Evolutionary conservation across 2,329 filamentous ascomycete genomes (phyloP), one percentile per base, ranked within the genome.

Genomic region (Phialocephala subalpina): DNA sequence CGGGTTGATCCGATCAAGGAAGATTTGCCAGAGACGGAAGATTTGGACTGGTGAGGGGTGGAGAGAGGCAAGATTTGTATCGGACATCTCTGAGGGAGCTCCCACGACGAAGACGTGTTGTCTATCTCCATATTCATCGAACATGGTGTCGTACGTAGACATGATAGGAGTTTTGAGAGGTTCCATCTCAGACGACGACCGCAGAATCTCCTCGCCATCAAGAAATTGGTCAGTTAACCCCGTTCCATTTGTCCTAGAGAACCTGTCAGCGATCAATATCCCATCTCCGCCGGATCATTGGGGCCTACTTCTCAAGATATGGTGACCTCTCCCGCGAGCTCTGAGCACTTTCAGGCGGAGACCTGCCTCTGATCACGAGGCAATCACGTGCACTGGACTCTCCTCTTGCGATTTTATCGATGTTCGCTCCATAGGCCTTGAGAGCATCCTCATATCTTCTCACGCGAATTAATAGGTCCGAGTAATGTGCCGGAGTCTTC

Each of bases 1-100:
- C 0, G 90, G 88, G 70, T 92, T 88, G 69, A 92, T 86, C 69
- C 90, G 90, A 67, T 87, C 84, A 58, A 92, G 82, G 73, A 90
- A 92, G 18, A 87, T 82, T 76, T 91, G 88, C 89, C 90, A 92
- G 33, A 89, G 84, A 45, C 85, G 84, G 0, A 82, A 83, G 52
- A 90, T 87, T 67, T 89, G 87, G 0, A 86, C 85, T 1, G 87
- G 83, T 0, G 86, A 73, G 1, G 90, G 90, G 68, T 92, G 90
- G 18, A 90, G 79, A 18, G 11, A 33, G 16, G 14, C 14, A 7
- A 53, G 49, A 16, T 7, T 33, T 3, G 25, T n/a, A 3, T 33
- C 49, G 18, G 49, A 1, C 9, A 18, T 7, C 29, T 33, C 29
- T 33, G 29, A 33, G 12, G 49, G 49, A 53, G 25, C 29, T 16